Conservation (phyloP, 371 early-diverging fungal genomes). For the Mucor saturninus region DNA sequence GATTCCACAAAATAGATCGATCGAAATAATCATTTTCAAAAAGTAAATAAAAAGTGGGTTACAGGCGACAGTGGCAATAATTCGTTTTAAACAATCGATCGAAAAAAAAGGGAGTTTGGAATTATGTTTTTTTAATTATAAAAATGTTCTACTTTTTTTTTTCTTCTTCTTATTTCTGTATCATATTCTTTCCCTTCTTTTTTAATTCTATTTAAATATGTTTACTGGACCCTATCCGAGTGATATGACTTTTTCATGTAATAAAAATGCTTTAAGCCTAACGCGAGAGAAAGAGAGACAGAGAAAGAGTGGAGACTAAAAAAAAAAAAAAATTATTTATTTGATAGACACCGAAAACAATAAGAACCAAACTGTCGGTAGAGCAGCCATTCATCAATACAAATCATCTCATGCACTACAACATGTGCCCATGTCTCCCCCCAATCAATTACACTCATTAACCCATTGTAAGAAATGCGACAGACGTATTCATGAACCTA, state of each 20-base stretch:
- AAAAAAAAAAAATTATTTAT: background rate
- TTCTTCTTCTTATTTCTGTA: background rate
- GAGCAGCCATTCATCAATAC: constrained; percentile 15
- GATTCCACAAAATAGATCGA: constrained; percentile 7
- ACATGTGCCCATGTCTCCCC: background rate
- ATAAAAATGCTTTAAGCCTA: no score
- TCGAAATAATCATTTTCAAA: background rate
- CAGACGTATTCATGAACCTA: constrained; percentile 7
- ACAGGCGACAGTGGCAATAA: background rate
- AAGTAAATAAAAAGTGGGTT: background rate
- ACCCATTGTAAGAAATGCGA: constrained; percentile 21
- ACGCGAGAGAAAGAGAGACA: no score
- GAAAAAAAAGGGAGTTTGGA: constrained; percentile 1
- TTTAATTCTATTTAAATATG: background rate
- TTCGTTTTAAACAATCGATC: constrained; percentile 3
- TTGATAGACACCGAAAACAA: background rate
- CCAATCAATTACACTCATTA: constrained; percentile 3
- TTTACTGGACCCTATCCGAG: background rate
- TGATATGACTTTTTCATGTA: background rate
- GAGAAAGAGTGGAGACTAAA: background rate
- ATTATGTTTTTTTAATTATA: background rate
- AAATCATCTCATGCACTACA: constrained; percentile 1
- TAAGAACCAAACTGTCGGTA: constrained; percentile 4
- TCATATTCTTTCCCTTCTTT: background rate
- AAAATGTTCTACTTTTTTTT: background rate